phyloP scores from a whole-genome alignment of 495 filamentous ascomycete species.

The Penicillium riverlandense region DNA sequence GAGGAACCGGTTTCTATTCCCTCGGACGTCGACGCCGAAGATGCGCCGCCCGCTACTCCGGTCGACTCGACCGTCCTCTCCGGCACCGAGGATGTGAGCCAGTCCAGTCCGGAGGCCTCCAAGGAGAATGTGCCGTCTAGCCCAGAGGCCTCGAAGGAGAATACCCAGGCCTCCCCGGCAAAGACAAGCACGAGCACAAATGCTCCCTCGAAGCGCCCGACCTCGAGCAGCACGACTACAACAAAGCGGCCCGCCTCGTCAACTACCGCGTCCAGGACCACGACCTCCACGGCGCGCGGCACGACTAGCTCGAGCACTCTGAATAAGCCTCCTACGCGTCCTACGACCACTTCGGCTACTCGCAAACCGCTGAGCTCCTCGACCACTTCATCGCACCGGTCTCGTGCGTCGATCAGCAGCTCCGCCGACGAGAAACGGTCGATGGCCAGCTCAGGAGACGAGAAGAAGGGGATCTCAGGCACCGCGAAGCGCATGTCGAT shows the following conservation, averaged over 20 bases:
- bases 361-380: constrained; percentile 34
- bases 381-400: constrained; percentile 35
- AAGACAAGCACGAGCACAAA: constrained; percentile 22
- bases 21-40: constrained; percentile 22
- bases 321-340: constrained; percentile 39
- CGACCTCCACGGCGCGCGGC: constrained; percentile 18
- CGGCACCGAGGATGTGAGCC: constrained; percentile 29
- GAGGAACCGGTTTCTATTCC: constrained; percentile 28
- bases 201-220: constrained; percentile 22
- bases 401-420: constrained; percentile 39
- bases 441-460: constrained; percentile 39
- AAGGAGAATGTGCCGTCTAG: constrained; percentile 30
- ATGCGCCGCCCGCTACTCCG: constrained; percentile 32
- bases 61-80: constrained; percentile 31
- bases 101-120: constrained; percentile 33
- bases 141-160: constrained; percentile 32
- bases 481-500: constrained; percentile 44
- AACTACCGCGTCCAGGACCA: constrained; percentile 22
- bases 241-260: constrained; percentile 32
- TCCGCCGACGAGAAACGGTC: constrained; percentile 44
- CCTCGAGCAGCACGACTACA: constrained; percentile 19
- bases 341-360: constrained; percentile 28
- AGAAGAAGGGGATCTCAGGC: constrained; percentile 36
- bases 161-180: constrained; percentile 19
- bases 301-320: constrained; percentile 27